Evolutionary conservation across 2,329 filamentous ascomycete genomes (phyloP).

Genomic region (Stagonosporopsis vannaccii): DNA sequence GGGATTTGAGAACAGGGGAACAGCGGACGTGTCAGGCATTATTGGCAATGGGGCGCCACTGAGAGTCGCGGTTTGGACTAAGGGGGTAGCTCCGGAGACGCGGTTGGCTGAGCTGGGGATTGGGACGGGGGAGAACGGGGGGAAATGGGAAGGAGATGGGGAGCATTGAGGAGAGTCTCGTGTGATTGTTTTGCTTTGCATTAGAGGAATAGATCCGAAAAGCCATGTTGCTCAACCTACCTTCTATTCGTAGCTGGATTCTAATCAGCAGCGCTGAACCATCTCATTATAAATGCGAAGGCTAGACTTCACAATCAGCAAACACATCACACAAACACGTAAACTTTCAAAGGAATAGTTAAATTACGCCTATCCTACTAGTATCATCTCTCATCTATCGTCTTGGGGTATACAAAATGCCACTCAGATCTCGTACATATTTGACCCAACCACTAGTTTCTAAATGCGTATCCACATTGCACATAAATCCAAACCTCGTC

Average conservation of each 20-base stretch:
- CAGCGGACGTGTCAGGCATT: conserved; percentile 16
- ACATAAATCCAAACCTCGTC: conserved; percentile 18
- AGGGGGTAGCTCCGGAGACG: conserved; percentile 1
- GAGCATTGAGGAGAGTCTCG: neutral
- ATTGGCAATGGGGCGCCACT: neutral
- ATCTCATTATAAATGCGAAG: neutral
- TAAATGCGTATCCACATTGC: conserved; percentile 8
- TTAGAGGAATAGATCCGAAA: neutral
- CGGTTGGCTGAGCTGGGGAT: conserved; percentile 7
- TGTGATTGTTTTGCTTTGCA: neutral
- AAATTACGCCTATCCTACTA: conserved; percentile 10
- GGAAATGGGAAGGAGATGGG: too few relatives aligned
- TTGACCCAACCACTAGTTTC: neutral
- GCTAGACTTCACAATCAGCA: neutral
- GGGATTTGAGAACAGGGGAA: conserved; percentile 29
- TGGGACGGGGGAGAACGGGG: neutral
- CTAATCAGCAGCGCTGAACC: too few relatives aligned
- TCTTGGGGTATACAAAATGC: conserved; percentile 19
- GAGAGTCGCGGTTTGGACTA: conserved; percentile 20
- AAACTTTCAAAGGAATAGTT: conserved; percentile 1
- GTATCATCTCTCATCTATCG: conserved; percentile 14
- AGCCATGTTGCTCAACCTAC: neutral
- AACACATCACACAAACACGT: neutral
- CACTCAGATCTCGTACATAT: conserved; percentile 13
- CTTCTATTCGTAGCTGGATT: neutral